Evolutionary conservation across 306 rosid genomes (phyloP).

Genomic region (Vigna trinervia): DNA sequence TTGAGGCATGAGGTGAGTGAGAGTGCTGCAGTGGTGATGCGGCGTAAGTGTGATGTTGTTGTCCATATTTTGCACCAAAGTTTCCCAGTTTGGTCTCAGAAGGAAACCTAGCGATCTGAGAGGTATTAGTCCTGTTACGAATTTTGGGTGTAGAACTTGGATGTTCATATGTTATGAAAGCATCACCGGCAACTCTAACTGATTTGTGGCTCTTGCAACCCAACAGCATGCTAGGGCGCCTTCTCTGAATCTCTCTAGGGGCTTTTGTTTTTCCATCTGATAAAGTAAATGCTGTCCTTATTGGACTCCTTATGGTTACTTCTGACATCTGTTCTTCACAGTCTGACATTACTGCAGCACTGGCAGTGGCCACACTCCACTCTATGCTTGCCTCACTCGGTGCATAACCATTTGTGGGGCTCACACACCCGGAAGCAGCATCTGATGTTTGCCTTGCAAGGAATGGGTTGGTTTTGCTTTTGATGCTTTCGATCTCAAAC

Average conservation of each 20-base stretch:
- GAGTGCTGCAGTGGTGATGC: constrained; percentile 50
- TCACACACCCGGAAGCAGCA: constrained; percentile 56
- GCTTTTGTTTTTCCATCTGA: constrained; percentile 45
- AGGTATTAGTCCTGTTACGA: constrained; percentile 45
- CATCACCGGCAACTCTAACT: constrained; percentile 76
- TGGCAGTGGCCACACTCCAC: constrained; percentile 93
- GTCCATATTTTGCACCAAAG: constrained; percentile 56
- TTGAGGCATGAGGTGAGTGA: constrained; percentile 61
- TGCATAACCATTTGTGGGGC: constrained; percentile 75
- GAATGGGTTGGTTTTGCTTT: constrained; percentile 57
- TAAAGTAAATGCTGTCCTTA: constrained; percentile 3
- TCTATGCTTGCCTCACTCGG: constrained; percentile 97
- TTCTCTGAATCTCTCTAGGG: constrained; percentile 48
- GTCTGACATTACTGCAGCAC: constrained; percentile 76
- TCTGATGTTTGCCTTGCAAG: constrained; percentile 61
- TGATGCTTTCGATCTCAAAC: constrained; percentile 83
- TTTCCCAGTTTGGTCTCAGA: constrained; percentile 57
- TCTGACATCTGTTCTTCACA: constrained; percentile 62
- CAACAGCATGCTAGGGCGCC: constrained; percentile 48
- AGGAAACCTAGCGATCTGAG: constrained; percentile 60
- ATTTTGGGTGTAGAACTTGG: constrained; percentile 41
- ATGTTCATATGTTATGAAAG: constrained; percentile 57
- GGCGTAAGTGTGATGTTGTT: constrained; percentile 54
- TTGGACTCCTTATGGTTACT: constrained; percentile 51
- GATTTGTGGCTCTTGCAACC: constrained; percentile 86